Base-by-base conservation (phyloP, 805 yeast genomes). In the Candida easanensis region DNA sequence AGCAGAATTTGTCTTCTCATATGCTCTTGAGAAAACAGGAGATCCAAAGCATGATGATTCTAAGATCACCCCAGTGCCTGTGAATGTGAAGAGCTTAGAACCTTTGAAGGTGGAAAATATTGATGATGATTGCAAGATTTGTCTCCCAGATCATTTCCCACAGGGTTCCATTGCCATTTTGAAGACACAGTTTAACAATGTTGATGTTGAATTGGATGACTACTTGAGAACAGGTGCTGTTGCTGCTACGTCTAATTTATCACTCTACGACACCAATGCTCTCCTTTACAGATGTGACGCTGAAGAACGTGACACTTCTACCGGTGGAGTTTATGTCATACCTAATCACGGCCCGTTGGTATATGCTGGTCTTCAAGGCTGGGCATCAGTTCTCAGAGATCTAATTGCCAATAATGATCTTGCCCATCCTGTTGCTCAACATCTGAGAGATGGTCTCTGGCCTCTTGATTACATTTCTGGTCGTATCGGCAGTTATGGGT, bases 321-420 rank as follows among this genome's bases (percentile, higher is more conserved):
- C 65, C 18, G 95, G 96, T 5, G 96, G 97, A 9, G 77, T 77
- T 0, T 91, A 93, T 64, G 61, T 65, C 38, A 71, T 91, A 36
- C 97, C 98, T 1, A 70, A 74, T 23, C 68, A 74, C 61, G 97
- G 97, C 0, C 68, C 69, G 14, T 67, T 90, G 36, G 84, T 80
- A 0, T 91, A 88, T 63, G 90, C 96, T 32, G 99, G 99, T 10
- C 67, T 93, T 18, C 95, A 88, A 62, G 98, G 99, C 1, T 91
- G 96, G 96, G 77, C 81, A 36, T 71, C 88, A 0, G 82, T 80
- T 1, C 63, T 91, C 51, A 73, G 77, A 44, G 61, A 69, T 22
- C 75, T 88, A 2, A 81, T 89, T 19, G 69, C 72, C 58, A 65
- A 69, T 32, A 91, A 91, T 57, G 81, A 90, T 52, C 71, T 91